A percentile compares a stretch with the other conserved stretches of the same genome.
phyloP scores from a whole-genome alignment of 305 asterid genomes.

The Withania somnifera region DNA sequence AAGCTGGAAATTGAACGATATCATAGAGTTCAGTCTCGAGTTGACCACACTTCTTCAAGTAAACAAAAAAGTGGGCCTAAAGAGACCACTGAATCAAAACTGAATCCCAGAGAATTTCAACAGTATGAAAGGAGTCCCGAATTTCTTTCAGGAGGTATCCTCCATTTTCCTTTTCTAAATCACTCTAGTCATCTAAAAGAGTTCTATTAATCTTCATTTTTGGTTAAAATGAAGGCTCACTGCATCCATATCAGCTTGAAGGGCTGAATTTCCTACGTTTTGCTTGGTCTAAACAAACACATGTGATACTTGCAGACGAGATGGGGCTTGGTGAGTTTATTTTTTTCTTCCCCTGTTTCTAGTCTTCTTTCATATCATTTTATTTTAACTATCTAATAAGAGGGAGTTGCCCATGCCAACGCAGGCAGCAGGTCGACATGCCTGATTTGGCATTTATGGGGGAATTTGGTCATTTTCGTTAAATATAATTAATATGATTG shows the following conservation, averaged over 20 bases:
- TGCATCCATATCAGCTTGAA: conserved; percentile 99
- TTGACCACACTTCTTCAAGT: conserved; percentile 12
- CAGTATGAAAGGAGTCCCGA: conserved; percentile 80
- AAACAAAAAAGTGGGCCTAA: conserved; percentile 44
- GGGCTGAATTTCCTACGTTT: conserved; percentile 93
- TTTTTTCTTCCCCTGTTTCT: conserved; percentile 8
- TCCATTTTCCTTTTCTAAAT: conserved; percentile 1
- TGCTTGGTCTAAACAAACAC: conserved; percentile 93
- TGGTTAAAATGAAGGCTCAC: conserved; percentile 50
- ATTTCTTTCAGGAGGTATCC: conserved; percentile 84
- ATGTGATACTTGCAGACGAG: conserved; percentile 99
- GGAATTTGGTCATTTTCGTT: no score
- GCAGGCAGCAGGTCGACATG: no score
- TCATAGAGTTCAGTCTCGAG: conserved; percentile 44
- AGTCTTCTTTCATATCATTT: neutral
- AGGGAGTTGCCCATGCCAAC: no score
- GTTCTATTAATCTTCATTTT: conserved; percentile 8
- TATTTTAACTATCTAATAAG: no score
- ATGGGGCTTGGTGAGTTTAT: conserved; percentile 91
- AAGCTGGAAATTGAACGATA: conserved; percentile 69
- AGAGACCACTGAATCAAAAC: conserved; percentile 52
- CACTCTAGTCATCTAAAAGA: conserved; percentile 8
- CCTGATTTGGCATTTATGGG: no score
- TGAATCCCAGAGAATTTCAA: conserved; percentile 74
- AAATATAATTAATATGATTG: no score